Evolutionary conservation across 108 stramenopile species (phyloP), one percentile per base, ranked within the genome.

Genomic region (Nitzschia sp.): DNA sequence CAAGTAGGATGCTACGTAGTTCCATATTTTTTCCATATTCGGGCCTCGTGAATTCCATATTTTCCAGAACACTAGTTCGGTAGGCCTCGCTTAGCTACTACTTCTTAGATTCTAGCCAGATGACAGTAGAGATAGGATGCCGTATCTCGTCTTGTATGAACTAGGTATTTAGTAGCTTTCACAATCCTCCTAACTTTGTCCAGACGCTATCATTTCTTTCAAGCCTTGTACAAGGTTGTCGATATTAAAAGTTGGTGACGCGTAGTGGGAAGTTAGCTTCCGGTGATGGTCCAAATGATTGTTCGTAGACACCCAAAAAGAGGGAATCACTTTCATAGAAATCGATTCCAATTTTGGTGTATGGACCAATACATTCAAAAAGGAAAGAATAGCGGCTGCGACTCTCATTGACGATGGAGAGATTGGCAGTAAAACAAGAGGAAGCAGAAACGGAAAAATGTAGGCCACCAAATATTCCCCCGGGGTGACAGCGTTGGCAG

Each of bases 271-370:
- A 17, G 29, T 72, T 30, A 68, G 19, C 26, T 69, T 73, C 30
- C 72, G 63, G 58, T 81, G 80, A 66, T 81, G 80, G 13, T 77
- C 72, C 63, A 76, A 48, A 44, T 81, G 80, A 25, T 73, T 36
- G 4, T 57, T 9, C 28, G 80, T 73, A 21, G 75, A 58, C 2
- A 80, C 79, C 26, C 36, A 80, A 2, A 47, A 63, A 26, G 41
- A 62, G 5, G 78, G 75, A 2, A 64, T n/a, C 1, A 56, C 11
- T 9, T 68, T 9, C 22, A 62, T 25, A 3, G 71, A 58, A 6
- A 34, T 35, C 1, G 15, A 28, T 44, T 77, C 80, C 38, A 81
- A 29, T 16, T 41, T 30, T 0, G 80, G 80, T 21, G 80, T 81
- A 48, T 81, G 80, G 5, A 64, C 67, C 61, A 81, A 63, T 22